A percentile compares a stretch with the other conserved stretches of the same genome.
These are phyloP conservation scores for Penicillium canariense DNA, from an alignment of 495 filamentous ascomycete genomes.

Conservation along the genomic window DNA sequence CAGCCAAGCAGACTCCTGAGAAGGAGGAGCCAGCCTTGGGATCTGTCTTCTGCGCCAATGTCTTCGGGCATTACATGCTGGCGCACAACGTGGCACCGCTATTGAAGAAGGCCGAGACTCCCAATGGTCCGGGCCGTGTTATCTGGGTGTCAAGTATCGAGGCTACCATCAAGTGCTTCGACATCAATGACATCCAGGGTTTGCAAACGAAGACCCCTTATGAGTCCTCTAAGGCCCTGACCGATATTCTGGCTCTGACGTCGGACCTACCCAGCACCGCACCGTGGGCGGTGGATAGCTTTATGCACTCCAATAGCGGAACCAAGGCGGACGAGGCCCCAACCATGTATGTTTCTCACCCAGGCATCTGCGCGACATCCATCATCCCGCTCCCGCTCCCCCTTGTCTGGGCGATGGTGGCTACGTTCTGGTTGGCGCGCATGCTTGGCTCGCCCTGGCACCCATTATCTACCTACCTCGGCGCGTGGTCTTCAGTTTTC, in stretches of 20 bases:
- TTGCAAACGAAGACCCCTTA: conserved; percentile 62
- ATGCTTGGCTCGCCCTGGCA: conserved; percentile 89
- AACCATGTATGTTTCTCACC: conserved; percentile 74
- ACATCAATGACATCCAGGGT: conserved; percentile 72
- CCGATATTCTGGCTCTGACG: conserved; percentile 78
- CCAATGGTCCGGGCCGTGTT: conserved; percentile 56
- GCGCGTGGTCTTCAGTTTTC: conserved; percentile 73
- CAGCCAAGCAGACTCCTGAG: conserved; percentile 27
- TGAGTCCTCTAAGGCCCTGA: conserved; percentile 81
- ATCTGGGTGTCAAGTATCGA: conserved; percentile 87
- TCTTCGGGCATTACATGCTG: conserved; percentile 94
- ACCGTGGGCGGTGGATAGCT: conserved; percentile 49
- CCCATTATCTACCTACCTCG: conserved; percentile 68
- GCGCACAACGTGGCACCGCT: conserved; percentile 74
- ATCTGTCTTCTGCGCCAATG: conserved; percentile 81
- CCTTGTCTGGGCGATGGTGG: conserved; percentile 61
- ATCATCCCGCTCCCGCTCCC: conserved; percentile 70
- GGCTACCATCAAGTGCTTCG: conserved; percentile 54
- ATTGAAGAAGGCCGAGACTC: conserved; percentile 51
- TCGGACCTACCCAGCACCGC: conserved; percentile 61
- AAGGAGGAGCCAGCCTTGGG: conserved; percentile 61
- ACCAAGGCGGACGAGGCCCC: conserved; percentile 34
- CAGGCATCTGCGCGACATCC: conserved; percentile 78
- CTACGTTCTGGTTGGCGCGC: conserved; percentile 68
- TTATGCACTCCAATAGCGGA: conserved; percentile 40